Evolutionary conservation across 108 stramenopile species (phyloP).

Genomic region (Mediolabrus comicus): DNA sequence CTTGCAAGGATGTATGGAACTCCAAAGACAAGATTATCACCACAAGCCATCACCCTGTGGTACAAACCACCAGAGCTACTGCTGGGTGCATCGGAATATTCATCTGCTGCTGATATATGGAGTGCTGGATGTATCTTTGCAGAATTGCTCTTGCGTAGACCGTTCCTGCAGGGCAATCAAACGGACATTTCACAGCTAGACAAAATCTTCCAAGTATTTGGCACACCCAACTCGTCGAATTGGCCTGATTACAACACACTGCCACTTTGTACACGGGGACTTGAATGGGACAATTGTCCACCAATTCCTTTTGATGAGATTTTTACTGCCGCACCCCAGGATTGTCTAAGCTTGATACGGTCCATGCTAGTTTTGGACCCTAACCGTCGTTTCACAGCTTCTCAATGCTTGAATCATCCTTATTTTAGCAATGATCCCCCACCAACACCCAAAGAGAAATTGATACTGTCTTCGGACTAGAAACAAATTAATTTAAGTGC

Average conservation of each 20-base stretch:
- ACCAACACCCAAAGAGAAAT: constrained; percentile 83
- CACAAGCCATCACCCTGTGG: constrained; percentile 94
- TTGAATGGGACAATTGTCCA: constrained; percentile 78
- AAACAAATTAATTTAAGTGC: background rate
- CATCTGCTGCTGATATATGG: constrained; percentile 93
- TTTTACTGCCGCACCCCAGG: constrained; percentile 83
- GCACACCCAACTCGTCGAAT: constrained; percentile 85
- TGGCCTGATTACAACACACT: constrained; percentile 83
- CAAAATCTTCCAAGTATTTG: constrained; percentile 88
- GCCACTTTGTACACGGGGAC: constrained; percentile 71
- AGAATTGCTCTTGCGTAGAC: constrained; percentile 82
- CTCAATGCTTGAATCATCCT: constrained; percentile 81
- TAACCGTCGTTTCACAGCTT: constrained; percentile 81
- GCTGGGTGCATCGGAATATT: constrained; percentile 90
- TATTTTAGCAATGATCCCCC: constrained; percentile 87
- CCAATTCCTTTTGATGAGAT: constrained; percentile 87
- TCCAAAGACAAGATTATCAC: constrained; percentile 77
- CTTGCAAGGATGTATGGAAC: constrained; percentile 86
- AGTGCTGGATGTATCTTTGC: constrained; percentile 95
- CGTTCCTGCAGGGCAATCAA: constrained; percentile 86
- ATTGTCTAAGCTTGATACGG: constrained; percentile 78
- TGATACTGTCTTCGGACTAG: constrained; percentile 50
- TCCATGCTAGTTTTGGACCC: constrained; percentile 85
- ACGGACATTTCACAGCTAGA: constrained; percentile 83
- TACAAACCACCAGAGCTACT: constrained; percentile 95